Evolutionary conservation across 2,329 filamentous ascomycete genomes (phyloP).

Genomic region (Pseudogymnoascus sp.): DNA sequence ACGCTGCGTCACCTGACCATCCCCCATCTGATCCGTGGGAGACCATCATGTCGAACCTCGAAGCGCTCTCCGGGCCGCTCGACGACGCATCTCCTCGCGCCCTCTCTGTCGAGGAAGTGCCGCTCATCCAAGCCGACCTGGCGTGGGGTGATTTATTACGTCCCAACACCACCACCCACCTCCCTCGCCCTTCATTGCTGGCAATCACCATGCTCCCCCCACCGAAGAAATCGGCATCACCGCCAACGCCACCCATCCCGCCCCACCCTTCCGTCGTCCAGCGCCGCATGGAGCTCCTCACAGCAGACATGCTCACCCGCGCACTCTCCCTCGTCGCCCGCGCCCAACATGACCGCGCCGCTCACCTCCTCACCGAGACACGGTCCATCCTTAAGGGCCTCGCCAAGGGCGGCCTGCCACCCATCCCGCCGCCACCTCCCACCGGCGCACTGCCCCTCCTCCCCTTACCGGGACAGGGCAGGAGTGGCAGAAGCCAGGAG

Average conservation of each 20-base stretch:
- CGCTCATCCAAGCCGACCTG: constrained; percentile 88
- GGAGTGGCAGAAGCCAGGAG: not conserved
- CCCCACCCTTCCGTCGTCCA: constrained; percentile 94
- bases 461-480: not conserved
- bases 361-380: constrained; percentile 87
- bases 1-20: constrained; percentile 68
- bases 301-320: constrained; percentile 93
- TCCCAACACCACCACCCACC: constrained; percentile 76
- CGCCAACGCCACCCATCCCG: constrained; percentile 70
- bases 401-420: constrained; percentile 87
- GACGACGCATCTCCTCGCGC: constrained; percentile 74
- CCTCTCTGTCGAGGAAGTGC: constrained; percentile 85
- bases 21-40: constrained; percentile 94
- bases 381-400: constrained; percentile 91
- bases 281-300: constrained; percentile 92
- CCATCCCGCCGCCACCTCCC: constrained; percentile 59
- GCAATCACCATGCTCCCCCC: constrained; percentile 92
- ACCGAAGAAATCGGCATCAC: constrained; percentile 54
- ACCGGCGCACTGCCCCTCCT: constrained; percentile 17
- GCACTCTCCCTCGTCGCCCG: constrained; percentile 84
- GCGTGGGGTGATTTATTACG: constrained; percentile 88
- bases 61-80: constrained; percentile 79
- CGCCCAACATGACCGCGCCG: constrained; percentile 86
- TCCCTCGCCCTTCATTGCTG: constrained; percentile 80
- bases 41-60: constrained; percentile 87